A percentile compares a stretch with the other conserved stretches of the same genome.
phyloP scores from a whole-genome alignment of 495 filamentous ascomycete species.

The Penicillium psychrofluorescens region DNA sequence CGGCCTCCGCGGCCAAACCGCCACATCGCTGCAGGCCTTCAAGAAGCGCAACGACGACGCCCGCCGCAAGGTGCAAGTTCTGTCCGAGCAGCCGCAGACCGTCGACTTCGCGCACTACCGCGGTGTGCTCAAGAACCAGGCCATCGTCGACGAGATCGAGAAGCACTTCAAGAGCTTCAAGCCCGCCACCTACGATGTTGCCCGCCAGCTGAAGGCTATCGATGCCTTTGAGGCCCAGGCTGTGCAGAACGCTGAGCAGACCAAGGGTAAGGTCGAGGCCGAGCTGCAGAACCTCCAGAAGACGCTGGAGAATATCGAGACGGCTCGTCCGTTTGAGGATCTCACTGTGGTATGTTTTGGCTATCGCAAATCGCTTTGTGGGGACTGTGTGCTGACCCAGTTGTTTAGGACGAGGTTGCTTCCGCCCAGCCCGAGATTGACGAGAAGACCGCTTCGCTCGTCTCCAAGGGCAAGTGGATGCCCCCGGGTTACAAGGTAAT shows the following conservation, averaged over 20 bases:
- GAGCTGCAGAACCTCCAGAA: constrained; percentile 87
- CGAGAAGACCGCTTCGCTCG: constrained; percentile 82
- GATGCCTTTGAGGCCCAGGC: constrained; percentile 96
- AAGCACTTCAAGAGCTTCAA: constrained; percentile 84
- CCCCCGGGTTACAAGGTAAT: constrained; percentile 96
- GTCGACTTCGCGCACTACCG: constrained; percentile 96
- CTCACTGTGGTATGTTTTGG: constrained; percentile 82
- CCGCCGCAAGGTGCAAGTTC: constrained; percentile 78
- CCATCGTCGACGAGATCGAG: constrained; percentile 94
- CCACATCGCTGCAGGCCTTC: constrained; percentile 82
- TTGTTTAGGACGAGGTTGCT: constrained; percentile 82
- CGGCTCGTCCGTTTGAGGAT: constrained; percentile 90
- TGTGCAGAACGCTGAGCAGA: constrained; percentile 91
- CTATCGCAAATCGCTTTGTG: background rate
- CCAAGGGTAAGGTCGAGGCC: constrained; percentile 86
- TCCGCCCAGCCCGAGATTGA: constrained; percentile 92
- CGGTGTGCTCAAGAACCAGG: constrained; percentile 82
- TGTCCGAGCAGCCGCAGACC: constrained; percentile 69
- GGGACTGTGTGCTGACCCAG: constrained; percentile 9
- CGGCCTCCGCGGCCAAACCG: constrained; percentile 92
- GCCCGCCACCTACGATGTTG: constrained; percentile 83
- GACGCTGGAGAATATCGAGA: constrained; percentile 95
- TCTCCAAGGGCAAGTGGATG: constrained; percentile 94
- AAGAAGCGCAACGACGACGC: constrained; percentile 99
- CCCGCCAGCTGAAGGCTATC: constrained; percentile 91